Evolutionary conservation across 768 basidiomycete genomes (phyloP).

Genomic region (Leccinum barrowsii): DNA sequence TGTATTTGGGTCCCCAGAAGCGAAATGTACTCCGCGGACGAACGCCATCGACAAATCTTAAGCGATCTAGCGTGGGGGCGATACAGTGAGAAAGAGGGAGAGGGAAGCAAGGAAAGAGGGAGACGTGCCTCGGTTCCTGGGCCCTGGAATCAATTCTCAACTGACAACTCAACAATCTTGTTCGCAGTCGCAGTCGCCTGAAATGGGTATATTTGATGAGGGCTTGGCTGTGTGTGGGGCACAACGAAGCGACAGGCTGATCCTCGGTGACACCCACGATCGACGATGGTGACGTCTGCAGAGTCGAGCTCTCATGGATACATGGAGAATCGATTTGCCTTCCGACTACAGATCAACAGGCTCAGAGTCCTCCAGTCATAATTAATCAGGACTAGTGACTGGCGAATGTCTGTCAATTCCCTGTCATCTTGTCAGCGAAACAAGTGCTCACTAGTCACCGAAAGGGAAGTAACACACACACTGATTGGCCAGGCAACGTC

Average conservation of each 20-base stretch:
- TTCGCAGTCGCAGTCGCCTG: neutral
- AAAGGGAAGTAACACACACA: neutral
- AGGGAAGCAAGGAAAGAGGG: neutral
- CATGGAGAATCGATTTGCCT: neutral
- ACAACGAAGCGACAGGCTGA: neutral
- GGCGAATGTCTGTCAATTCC: neutral
- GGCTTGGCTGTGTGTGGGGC: slow-evolving; percentile 3
- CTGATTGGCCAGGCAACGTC: neutral
- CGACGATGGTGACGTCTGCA: slow-evolving; percentile 2
- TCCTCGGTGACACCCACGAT: slow-evolving; percentile 1
- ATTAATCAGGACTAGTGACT: neutral
- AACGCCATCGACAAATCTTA: neutral
- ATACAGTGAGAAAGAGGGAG: neutral
- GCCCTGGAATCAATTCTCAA: neutral
- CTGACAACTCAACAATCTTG: neutral
- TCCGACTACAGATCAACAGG: neutral
- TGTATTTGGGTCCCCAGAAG: neutral
- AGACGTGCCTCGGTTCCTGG: slow-evolving; percentile 8
- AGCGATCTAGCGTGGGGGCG: neutral
- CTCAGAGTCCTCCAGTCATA: neutral
- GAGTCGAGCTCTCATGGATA: neutral
- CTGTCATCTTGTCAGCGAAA: neutral
- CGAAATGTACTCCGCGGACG: slow-evolving; percentile 1
- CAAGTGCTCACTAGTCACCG: neutral
- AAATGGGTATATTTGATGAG: neutral